Evolutionary conservation across 1,284 basidiomycete species (phyloP), one percentile per base, ranked within the genome.

Genomic region (Cryptococcus sp.): DNA sequence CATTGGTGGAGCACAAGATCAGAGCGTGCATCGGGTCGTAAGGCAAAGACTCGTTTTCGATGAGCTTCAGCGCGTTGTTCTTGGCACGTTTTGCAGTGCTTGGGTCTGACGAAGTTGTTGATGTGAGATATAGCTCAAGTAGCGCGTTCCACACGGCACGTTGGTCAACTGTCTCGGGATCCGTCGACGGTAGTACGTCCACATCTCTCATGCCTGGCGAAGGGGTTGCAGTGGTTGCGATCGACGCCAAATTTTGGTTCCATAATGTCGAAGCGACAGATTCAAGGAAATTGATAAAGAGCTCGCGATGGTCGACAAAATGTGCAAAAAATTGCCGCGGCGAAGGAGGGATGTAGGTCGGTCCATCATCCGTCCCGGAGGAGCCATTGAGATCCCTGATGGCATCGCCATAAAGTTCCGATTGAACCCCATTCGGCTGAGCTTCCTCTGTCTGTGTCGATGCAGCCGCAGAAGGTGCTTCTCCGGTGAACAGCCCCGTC

Each of bases 61-160:
- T 81, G 0, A 95, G 75, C 3, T 81, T 82, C 52, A 92, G 74
- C 0, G 89, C 90, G 69, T 91, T 93, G 8, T 54, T 52, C 16
- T 66, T 60, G 8, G 64, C 55, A 19, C 56, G 48, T 17, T 72
- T 70, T 4, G 62, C 64, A 17, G 65, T 38, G 0, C 73, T 64
- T 2, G 66, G 13, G 17, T 63, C 63, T 2, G 53, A 62, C 26
- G 79, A 72, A 52, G 79, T 67, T 64, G 78, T 81, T 7, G 84
- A 78, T 0, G 85, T 83, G 25, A 99, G 84, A 74, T 98, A 98
- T 17, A 99, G 83, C 78, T 99, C 95, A 52, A 99, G 81, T 2
- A 99, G 80, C 1, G 95, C 97, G 77, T 96, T 97, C 94, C 95
- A 98, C 15, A 97, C 87, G 0, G 92, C 88, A 13, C 84, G 82